A percentile compares a stretch with the other conserved stretches of the same genome.
Conservation (phyloP, 1,284 basidiomycete species). For the Sanghuangporus sanghuang region DNA sequence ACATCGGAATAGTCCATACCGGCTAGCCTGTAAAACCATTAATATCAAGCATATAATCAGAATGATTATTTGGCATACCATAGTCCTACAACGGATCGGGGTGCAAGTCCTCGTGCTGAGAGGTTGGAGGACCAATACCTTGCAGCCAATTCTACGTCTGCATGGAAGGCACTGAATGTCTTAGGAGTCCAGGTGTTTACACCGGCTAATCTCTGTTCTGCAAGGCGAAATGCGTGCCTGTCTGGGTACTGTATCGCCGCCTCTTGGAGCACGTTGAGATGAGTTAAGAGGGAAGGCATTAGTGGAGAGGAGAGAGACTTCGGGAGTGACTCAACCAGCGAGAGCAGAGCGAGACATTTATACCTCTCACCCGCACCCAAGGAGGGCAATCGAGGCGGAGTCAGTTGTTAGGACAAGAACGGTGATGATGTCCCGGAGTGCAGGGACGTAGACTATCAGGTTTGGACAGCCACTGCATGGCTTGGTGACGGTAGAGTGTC, state of each 20-base stretch:
- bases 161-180: slow-evolving; percentile 47
- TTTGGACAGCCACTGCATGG: slow-evolving; percentile 16
- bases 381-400: slow-evolving; percentile 11
- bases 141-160: slow-evolving; percentile 50
- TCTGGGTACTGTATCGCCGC: slow-evolving; percentile 39
- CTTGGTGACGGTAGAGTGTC: neutral
- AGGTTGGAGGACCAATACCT: slow-evolving; percentile 49
- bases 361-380: neutral
- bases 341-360: slow-evolving; percentile 7
- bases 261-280: slow-evolving; percentile 46
- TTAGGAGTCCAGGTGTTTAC: slow-evolving; percentile 42
- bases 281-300: slow-evolving; percentile 35
- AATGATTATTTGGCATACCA: slow-evolving; percentile 42
- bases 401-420: slow-evolving; percentile 14
- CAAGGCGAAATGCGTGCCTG: slow-evolving; percentile 45
- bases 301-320: slow-evolving; percentile 5
- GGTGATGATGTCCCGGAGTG: slow-evolving; percentile 14
- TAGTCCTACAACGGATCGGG: slow-evolving; percentile 56
- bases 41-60: neutral
- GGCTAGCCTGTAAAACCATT: slow-evolving; percentile 44
- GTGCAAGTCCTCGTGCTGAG: slow-evolving; percentile 36
- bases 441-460: slow-evolving; percentile 15
- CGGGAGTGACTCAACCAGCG: neutral
- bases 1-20: slow-evolving; percentile 65
- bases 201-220: slow-evolving; percentile 32